A percentile compares a stretch with the other conserved stretches of the same genome.
phyloP scores from a whole-genome alignment of 129 eudicot genomes.

The Saussurea involucrata region DNA sequence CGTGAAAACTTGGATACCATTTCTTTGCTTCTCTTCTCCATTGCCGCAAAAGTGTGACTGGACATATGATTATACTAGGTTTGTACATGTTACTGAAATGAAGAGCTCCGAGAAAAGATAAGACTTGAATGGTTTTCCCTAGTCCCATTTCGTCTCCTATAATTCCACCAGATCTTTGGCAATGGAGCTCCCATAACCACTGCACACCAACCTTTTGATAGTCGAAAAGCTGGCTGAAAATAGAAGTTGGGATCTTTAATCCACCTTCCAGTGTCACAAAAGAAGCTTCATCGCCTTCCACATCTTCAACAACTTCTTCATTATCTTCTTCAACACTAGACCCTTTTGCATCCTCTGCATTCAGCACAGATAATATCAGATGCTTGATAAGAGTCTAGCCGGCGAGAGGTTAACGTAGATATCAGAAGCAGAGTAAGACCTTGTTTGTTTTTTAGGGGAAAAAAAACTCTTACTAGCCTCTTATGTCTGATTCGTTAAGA shows the following conservation, averaged over 20 bases:
- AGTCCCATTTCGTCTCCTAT: constrained; percentile 99
- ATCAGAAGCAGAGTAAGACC: not conserved
- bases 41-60: constrained; percentile 85
- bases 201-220: constrained; percentile 97
- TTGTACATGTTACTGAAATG: constrained; percentile 84
- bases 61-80: constrained; percentile 85
- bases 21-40: constrained; percentile 91
- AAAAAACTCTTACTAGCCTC: too few relatives aligned
- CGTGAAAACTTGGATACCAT: constrained; percentile 87
- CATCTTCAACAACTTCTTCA: constrained; percentile 47
- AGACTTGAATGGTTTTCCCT: constrained; percentile 90
- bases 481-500: too few relatives aligned
- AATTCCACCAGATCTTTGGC: constrained; percentile 96
- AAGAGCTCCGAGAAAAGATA: constrained; percentile 81
- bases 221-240: constrained; percentile 75
- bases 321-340: constrained; percentile 49
- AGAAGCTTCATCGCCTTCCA: constrained; percentile 42
- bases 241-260: constrained; percentile 65
- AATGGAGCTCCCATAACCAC: constrained; percentile 99
- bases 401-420: not conserved
- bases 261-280: constrained; percentile 97
- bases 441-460: too few relatives aligned
- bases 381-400: not conserved
- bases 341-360: constrained; percentile 48
- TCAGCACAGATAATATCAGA: not conserved